phyloP scores from a whole-genome alignment of 148 eudicot species.

The Camellia granthamiana region DNA sequence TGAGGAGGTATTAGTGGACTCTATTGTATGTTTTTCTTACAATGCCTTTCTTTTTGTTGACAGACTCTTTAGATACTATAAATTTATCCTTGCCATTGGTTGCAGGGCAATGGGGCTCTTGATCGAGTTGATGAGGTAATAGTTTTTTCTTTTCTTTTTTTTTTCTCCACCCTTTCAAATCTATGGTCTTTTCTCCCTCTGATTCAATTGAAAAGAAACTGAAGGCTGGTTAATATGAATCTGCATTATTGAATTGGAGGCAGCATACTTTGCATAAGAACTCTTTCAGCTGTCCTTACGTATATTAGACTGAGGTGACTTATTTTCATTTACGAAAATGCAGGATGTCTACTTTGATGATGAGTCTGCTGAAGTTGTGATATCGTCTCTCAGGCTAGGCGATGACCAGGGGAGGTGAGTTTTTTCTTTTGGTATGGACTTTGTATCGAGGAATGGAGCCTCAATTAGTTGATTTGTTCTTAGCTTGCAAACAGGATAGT shows the following conservation, averaged over 20 bases:
- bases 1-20: slow-evolving; percentile 55
- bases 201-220: background rate
- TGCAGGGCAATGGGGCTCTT: slow-evolving; percentile 68
- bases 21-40: background rate
- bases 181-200: background rate
- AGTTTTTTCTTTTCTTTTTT: slow-evolving; percentile 10
- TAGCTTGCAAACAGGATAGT: background rate
- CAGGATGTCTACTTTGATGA: slow-evolving; percentile 95
- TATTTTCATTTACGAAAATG: slow-evolving; percentile 14
- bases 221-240: background rate
- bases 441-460: background rate
- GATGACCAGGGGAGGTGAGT: slow-evolving; percentile 95
- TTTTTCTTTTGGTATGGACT: slow-evolving; percentile 1
- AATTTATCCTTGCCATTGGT: background rate
- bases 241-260: background rate
- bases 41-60: background rate
- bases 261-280: background rate
- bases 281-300: background rate
- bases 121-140: slow-evolving; percentile 91
- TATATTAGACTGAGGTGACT: background rate
- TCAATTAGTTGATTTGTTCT: background rate
- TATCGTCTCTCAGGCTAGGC: slow-evolving; percentile 90
- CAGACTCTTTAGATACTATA: background rate
- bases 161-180: background rate
- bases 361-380: slow-evolving; percentile 95